Evolutionary conservation across 805 yeast species (phyloP).

Genomic region (Jamesozyma lodderae): DNA sequence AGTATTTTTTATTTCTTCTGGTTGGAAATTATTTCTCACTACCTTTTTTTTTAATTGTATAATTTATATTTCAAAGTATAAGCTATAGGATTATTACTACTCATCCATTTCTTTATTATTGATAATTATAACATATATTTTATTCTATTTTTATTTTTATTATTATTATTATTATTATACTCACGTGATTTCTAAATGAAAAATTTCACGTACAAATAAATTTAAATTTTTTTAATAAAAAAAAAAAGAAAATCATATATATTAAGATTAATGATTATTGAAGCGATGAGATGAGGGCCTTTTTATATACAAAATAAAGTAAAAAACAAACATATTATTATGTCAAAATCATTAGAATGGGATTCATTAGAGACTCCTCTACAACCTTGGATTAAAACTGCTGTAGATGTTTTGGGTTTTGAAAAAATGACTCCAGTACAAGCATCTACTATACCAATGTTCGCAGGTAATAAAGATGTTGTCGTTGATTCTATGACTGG

Average conservation of each 20-base stretch:
- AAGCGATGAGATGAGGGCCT: constrained; percentile 3
- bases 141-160: not conserved
- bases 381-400: constrained; percentile 61
- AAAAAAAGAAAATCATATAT: too few relatives aligned
- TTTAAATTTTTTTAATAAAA: too few relatives aligned
- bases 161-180: not conserved
- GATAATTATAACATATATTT: too few relatives aligned
- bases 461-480: constrained; percentile 80
- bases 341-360: constrained; percentile 51
- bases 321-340: not conserved
- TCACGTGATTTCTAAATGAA: not conserved
- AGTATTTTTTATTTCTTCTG: too few relatives aligned
- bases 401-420: constrained; percentile 67
- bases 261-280: not conserved
- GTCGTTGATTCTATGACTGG: constrained; percentile 97
- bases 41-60: too few relatives aligned
- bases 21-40: too few relatives aligned
- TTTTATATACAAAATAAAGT: not conserved
- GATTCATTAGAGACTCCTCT: constrained; percentile 41
- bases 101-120: too few relatives aligned
- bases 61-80: too few relatives aligned
- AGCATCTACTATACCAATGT: constrained; percentile 84
- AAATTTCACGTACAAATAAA: too few relatives aligned
- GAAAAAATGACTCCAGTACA: constrained; percentile 92
- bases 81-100: too few relatives aligned